Base-by-base conservation (phyloP, 495 filamentous ascomycete species). In the Rhypophila decipiens region DNA sequence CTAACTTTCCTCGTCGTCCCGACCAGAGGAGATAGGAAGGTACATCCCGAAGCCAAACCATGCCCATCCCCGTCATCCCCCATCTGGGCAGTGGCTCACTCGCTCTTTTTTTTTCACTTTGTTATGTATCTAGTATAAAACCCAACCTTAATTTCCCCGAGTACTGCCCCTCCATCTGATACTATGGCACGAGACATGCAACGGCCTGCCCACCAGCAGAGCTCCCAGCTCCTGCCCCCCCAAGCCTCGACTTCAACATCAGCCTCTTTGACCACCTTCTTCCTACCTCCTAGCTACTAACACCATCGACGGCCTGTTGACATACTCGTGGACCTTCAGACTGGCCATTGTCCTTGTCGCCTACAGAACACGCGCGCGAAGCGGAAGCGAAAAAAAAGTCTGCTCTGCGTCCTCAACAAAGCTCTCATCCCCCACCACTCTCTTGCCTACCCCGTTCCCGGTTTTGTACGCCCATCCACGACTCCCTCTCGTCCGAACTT, bases 111-210 rank as follows among this genome's bases (percentile, higher is more conserved):
- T 55, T 47, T 54, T 55, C n/a, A n/a, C n/a, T 61, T 40, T 12
- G 8, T 38, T 23, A 55, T 60, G 48, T 59, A 51, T 59, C 50
- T 58, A 64, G 62, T 70, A 70, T 71, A 71, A 68, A 71, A 64
- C 54, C 59, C 67, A 71, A 65, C 59, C 65, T 58, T 58, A 57
- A 57, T 60, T 60, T 61, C 58, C 56, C 56, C 53, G 46, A 52
- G 55, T 54, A 50, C 57, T 67, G 57, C 61, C 66, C 64, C 63
- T 61, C 65, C 66, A 57, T 64, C 58, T 55, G 49, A 41, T 62
- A 58, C 52, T 53, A 67, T 68, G 66, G 69, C 65, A 70, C 64
- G 64, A 69, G 64, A 67, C 61, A 64, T 55, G 50, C 64, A 69
- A 60, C 66, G 50, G 60, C 59, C 58, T 61, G 65, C 63, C 55